A percentile compares a stretch with the other conserved stretches of the same genome.
phyloP scores from a whole-genome alignment of 1,139 yeast species.

The Hansenula sp. region DNA sequence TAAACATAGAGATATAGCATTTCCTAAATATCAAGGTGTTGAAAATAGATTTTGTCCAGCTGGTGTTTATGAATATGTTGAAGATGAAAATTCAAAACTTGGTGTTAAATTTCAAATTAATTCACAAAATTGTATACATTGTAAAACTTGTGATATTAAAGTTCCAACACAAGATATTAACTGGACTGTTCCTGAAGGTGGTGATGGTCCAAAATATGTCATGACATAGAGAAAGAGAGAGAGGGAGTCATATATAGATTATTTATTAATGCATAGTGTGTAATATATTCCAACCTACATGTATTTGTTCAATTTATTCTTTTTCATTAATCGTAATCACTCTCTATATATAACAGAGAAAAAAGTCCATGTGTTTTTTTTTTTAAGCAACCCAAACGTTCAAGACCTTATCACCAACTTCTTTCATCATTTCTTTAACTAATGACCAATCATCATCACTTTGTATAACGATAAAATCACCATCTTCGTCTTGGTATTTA shows the following conservation, averaged over 20 bases:
- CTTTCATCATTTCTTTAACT: conserved; percentile 37
- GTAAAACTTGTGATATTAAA: conserved; percentile 97
- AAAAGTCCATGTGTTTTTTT: not conserved
- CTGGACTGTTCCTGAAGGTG: conserved; percentile 98
- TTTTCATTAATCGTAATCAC: too few species aligned
- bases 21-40: conserved; percentile 76
- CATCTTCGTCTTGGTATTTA: conserved; percentile 92
- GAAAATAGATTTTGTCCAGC: conserved; percentile 97
- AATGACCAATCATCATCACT: conserved; percentile 69
- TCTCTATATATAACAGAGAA: too few species aligned
- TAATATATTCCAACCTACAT: too few species aligned
- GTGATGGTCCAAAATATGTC: conserved; percentile 91
- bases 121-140: conserved; percentile 94
- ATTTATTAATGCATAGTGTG: not conserved
- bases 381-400: conserved; percentile 33
- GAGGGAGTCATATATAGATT: too few species aligned
- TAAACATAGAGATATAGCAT: conserved; percentile 63
- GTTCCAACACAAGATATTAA: conserved; percentile 90
- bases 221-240: conserved; percentile 16
- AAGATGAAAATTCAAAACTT: conserved; percentile 46
- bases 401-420: conserved; percentile 31
- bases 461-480: conserved; percentile 84
- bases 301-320: too few species aligned
- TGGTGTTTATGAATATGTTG: conserved; percentile 91
- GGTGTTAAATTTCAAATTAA: conserved; percentile 90